phyloP scores from a whole-genome alignment of 768 basidiomycete genomes.

The Boletus patriciae region DNA sequence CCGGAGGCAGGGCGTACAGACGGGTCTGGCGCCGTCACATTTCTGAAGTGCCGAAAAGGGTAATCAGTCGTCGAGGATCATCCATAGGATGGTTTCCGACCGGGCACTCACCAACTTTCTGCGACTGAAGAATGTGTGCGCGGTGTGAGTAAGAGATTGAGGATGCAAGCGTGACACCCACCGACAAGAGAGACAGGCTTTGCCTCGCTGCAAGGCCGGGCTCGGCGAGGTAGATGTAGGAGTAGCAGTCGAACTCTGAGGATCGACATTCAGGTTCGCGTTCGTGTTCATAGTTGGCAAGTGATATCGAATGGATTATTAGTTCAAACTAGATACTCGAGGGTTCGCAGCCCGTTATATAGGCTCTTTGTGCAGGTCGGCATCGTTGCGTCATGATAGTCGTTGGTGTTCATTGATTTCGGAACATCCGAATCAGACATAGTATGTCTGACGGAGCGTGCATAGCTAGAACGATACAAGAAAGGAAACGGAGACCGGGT shows the following conservation, averaged over 20 bases:
- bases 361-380: not conserved
- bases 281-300: not conserved
- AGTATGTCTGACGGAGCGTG: too few relatives aligned
- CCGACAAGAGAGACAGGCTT: constrained; percentile 56
- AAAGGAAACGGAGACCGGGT: not conserved
- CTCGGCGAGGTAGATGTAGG: not conserved
- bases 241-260: not conserved
- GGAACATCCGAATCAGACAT: not conserved
- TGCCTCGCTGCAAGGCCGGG: constrained; percentile 44
- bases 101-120: constrained; percentile 45
- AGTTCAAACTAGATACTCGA: not conserved
- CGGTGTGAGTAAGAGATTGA: not conserved
- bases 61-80: not conserved
- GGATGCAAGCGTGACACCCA: constrained; percentile 21
- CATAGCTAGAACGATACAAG: not conserved
- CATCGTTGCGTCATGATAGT: not conserved
- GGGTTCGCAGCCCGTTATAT: constrained; percentile 8
- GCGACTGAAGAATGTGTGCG: constrained; percentile 32
- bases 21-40: constrained; percentile 65
- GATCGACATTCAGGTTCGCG: not conserved
- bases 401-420: not conserved
- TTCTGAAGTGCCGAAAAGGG: constrained; percentile 39
- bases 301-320: not conserved
- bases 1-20: constrained; percentile 61
- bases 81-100: too few relatives aligned